Conservation (phyloP, 2,329 filamentous ascomycete genomes). For the Onygenales sp. region DNA sequence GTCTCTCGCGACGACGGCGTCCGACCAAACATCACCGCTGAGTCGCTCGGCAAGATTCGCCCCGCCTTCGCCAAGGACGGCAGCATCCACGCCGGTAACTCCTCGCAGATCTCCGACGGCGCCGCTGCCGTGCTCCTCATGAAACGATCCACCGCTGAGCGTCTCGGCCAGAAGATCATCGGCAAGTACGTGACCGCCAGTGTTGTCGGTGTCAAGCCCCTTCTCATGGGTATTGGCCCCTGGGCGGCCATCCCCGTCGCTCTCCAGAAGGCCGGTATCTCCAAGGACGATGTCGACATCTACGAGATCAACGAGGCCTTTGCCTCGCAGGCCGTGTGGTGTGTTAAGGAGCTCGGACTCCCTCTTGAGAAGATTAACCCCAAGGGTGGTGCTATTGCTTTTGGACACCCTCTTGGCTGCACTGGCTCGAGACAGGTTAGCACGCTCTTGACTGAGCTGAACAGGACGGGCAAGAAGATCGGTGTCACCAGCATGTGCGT, state of each 20-base stretch:
- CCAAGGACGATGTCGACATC: slow-evolving; percentile 86
- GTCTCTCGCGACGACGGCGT: slow-evolving; percentile 83
- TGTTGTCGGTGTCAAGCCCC: slow-evolving; percentile 78
- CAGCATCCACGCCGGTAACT: slow-evolving; percentile 91
- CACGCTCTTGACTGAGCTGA: slow-evolving; percentile 82
- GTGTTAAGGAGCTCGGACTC: slow-evolving; percentile 75
- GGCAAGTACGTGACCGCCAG: slow-evolving; percentile 86
- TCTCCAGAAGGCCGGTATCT: slow-evolving; percentile 75
- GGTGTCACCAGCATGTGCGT: slow-evolving; percentile 95
- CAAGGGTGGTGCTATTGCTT: slow-evolving; percentile 92
- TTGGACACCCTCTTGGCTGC: slow-evolving; percentile 89
- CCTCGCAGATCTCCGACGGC: slow-evolving; percentile 89
- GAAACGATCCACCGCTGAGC: slow-evolving; percentile 84
- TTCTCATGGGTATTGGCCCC: slow-evolving; percentile 93
- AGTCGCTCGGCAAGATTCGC: slow-evolving; percentile 83
- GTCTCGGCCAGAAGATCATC: slow-evolving; percentile 76
- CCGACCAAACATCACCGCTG: slow-evolving; percentile 71
- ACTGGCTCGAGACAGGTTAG: slow-evolving; percentile 90
- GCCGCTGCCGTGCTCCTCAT: slow-evolving; percentile 92
- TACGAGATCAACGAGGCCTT: slow-evolving; percentile 99
- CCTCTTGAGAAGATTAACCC: slow-evolving; percentile 86
- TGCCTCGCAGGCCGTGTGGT: slow-evolving; percentile 90
- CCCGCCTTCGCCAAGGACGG: slow-evolving; percentile 87
- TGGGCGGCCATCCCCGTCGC: slow-evolving; percentile 94
- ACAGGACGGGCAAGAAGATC: slow-evolving; percentile 71